Evolutionary conservation across 352 stramenopile species (phyloP).

Genomic region (Phytophthora nicotianae): DNA sequence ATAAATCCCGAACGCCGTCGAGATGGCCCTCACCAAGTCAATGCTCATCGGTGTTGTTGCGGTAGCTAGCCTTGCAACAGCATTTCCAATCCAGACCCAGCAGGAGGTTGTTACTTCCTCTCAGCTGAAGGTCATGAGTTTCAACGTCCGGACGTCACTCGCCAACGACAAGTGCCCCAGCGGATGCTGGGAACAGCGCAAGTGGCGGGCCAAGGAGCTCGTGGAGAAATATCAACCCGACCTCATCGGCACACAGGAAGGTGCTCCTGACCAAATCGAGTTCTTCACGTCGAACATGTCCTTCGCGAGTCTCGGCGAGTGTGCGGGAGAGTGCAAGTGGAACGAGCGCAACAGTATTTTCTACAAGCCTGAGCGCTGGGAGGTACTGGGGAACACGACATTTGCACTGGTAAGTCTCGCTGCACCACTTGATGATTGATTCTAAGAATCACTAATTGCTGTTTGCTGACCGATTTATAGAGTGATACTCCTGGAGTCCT

Average conservation of each 20-base stretch:
- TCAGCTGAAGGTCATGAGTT: constrained; percentile 63
- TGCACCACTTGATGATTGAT: not conserved
- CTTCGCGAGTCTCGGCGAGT: constrained; percentile 58
- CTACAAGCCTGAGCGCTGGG: constrained; percentile 48
- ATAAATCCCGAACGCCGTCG: not conserved
- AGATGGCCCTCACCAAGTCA: constrained; percentile 5
- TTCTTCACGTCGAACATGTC: constrained; percentile 49
- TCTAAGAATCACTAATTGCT: not conserved
- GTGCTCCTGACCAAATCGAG: constrained; percentile 49
- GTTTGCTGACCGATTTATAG: constrained; percentile 15
- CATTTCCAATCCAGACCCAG: constrained; percentile 4
- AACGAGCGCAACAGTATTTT: constrained; percentile 78
- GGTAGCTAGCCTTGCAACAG: not conserved
- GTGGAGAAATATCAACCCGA: constrained; percentile 52
- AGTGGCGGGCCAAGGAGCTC: constrained; percentile 43
- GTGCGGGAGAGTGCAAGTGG: constrained; percentile 49
- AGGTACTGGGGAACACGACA: constrained; percentile 48
- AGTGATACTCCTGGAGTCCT: constrained; percentile 57
- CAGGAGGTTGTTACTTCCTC: not conserved
- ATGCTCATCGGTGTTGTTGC: constrained; percentile 7
- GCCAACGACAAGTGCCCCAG: constrained; percentile 56
- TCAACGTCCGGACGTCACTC: constrained; percentile 64
- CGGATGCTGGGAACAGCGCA: constrained; percentile 61
- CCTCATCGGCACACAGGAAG: constrained; percentile 69
- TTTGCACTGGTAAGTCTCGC: constrained; percentile 55